Conservation (phyloP, 2,329 filamentous ascomycete species). For the Alternaria burnsii region DNA sequence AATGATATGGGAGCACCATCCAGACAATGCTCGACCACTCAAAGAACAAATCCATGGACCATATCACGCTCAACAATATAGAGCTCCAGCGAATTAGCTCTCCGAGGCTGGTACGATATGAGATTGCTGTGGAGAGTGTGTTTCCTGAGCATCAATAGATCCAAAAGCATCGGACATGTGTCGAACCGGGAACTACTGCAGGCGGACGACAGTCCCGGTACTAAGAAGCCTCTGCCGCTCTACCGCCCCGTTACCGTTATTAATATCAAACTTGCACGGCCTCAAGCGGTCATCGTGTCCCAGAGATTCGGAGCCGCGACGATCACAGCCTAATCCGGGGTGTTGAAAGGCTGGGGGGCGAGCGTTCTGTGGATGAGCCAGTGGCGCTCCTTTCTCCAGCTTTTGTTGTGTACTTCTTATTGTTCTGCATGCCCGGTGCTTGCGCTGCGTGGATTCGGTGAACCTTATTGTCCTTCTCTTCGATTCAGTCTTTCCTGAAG, state of each 20-base stretch:
- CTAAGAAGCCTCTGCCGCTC: slow-evolving; percentile 1
- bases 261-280: slow-evolving; percentile 1
- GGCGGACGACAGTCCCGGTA: background rate
- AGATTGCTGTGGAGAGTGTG: background rate
- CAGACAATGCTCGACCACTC: background rate
- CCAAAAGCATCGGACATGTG: background rate
- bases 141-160: background rate
- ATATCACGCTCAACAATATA: background rate
- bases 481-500: background rate
- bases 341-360: background rate
- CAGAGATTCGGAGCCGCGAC: background rate
- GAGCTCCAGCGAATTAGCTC: background rate
- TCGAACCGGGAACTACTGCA: slow-evolving; percentile 1
- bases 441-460: background rate
- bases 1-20: background rate
- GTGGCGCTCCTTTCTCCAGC: background rate
- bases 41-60: background rate
- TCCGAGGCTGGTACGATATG: background rate
- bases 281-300: background rate
- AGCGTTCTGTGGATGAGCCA: background rate
- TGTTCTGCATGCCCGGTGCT: background rate
- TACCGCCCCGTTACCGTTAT: background rate
- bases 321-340: background rate
- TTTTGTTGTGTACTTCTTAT: background rate
- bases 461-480: background rate